Percentiles rank a stretch among this genome's conserved stretches.
Evolutionary conservation across 75 land plant genomes (phyloP).

Genomic region (Pinus albicaulis): DNA sequence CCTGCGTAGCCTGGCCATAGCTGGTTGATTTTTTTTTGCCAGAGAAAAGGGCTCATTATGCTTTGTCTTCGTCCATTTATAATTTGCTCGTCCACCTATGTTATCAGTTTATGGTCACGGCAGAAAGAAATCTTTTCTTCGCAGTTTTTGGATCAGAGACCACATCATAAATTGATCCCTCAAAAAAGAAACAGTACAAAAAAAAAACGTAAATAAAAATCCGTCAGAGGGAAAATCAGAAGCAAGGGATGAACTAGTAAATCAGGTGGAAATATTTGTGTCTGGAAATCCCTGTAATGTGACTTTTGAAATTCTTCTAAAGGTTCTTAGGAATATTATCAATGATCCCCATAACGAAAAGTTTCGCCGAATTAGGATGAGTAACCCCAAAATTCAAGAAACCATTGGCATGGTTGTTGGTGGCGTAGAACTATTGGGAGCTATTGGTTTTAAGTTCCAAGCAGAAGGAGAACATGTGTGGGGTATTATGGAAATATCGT

Average conservation of each 20-base stretch:
- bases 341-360: constrained; percentile 61
- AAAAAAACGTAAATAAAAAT: too few species aligned
- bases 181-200: too few species aligned
- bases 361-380: constrained; percentile 68
- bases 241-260: constrained; percentile 13
- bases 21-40: too few species aligned
- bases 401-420: constrained; percentile 60
- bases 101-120: too few species aligned
- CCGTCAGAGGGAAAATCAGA: neutral
- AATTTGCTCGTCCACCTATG: too few species aligned
- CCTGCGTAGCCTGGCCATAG: too few species aligned
- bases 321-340: constrained; percentile 61
- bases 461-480: constrained; percentile 74
- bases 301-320: constrained; percentile 56
- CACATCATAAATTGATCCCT: too few species aligned
- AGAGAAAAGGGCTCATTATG: too few species aligned
- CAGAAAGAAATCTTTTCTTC: too few species aligned
- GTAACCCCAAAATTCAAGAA: constrained; percentile 75
- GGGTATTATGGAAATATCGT: constrained; percentile 68
- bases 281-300: constrained; percentile 57
- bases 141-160: too few species aligned
- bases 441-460: constrained; percentile 56
- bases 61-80: too few species aligned
- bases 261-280: constrained; percentile 35
- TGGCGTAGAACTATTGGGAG: constrained; percentile 67